Percentiles rank a stretch among this genome's conserved stretches.
Evolutionary conservation across 2,329 filamentous ascomycete genomes (phyloP).

Genomic region (Graphiopsis chlorocephala): DNA sequence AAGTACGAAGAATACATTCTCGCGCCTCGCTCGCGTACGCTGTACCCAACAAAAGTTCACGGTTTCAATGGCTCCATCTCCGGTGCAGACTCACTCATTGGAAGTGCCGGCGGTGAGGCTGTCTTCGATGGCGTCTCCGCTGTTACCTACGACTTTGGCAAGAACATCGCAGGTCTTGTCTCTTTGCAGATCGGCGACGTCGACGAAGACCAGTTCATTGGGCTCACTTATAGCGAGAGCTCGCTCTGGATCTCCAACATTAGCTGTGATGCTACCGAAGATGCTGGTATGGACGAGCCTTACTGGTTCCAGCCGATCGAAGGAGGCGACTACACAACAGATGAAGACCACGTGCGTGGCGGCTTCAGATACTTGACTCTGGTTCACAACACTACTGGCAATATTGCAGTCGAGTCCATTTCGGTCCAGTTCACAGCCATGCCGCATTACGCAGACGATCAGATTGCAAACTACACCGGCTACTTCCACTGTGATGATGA

Average conservation of each 20-base stretch:
- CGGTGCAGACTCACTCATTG: slow-evolving; percentile 34
- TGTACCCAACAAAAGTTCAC: slow-evolving; percentile 38
- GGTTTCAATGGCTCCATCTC: slow-evolving; percentile 41
- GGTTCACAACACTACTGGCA: slow-evolving; percentile 40
- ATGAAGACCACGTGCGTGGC: slow-evolving; percentile 46
- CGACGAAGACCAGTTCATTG: slow-evolving; percentile 39
- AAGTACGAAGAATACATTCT: slow-evolving; percentile 43
- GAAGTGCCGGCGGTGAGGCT: slow-evolving; percentile 30
- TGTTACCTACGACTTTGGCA: slow-evolving; percentile 42
- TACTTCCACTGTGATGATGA: slow-evolving; percentile 40
- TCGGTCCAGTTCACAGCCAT: slow-evolving; percentile 46
- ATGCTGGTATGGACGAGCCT: slow-evolving; percentile 43
- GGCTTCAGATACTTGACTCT: slow-evolving; percentile 55
- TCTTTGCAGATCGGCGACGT: slow-evolving; percentile 36
- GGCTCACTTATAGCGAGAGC: slow-evolving; percentile 43
- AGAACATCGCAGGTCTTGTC: slow-evolving; percentile 44
- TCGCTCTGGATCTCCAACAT: slow-evolving; percentile 52
- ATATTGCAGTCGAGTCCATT: slow-evolving; percentile 39
- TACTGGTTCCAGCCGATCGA: slow-evolving; percentile 47
- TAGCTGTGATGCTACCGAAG: slow-evolving; percentile 43
- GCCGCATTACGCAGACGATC: slow-evolving; percentile 41
- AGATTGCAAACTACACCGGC: slow-evolving; percentile 41
- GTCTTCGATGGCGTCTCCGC: slow-evolving; percentile 38
- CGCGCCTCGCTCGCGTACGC: slow-evolving; percentile 38
- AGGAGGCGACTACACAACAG: slow-evolving; percentile 44